These are phyloP conservation scores for Pichia sp. DNA, from an alignment of 1,139 yeast species.

Conservation along the genomic window DNA sequence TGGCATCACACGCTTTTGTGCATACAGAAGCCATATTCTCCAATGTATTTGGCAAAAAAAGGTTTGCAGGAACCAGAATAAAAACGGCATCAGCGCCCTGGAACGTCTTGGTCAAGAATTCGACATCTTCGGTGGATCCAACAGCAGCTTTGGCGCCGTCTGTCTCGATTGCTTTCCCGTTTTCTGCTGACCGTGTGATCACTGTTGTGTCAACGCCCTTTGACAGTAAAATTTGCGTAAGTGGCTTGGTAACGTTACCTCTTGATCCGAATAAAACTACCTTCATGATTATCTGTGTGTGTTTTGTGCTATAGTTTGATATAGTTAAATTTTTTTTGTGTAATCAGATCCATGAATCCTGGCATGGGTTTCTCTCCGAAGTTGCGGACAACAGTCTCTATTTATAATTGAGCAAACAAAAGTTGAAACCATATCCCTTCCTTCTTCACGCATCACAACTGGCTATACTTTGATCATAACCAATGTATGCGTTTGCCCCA, in stretches of 20 bases:
- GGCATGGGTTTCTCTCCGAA: too few relatives aligned
- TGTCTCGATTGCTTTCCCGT: background rate
- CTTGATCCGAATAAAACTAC: conserved; percentile 2
- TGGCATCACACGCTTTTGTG: background rate
- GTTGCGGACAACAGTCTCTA: background rate
- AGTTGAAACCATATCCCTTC: too few relatives aligned
- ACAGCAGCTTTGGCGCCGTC: conserved; percentile 2
- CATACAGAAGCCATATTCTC: background rate
- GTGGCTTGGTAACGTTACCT: conserved; percentile 1
- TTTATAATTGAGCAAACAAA: too few relatives aligned
- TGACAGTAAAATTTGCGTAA: background rate
- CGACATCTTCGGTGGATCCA: background rate
- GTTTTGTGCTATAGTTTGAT: background rate
- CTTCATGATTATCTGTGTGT: background rate
- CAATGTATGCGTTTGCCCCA: too few relatives aligned
- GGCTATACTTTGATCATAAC: background rate
- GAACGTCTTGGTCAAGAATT: background rate
- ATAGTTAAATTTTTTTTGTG: background rate
- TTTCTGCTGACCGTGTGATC: background rate
- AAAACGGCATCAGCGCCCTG: background rate
- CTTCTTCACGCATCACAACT: background rate
- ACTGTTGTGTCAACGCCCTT: conserved; percentile 1
- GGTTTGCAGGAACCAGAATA: background rate
- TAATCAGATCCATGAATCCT: background rate
- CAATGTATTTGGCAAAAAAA: background rate